These are phyloP conservation scores for Xerocomellus dryophilus DNA, from an alignment of 768 basidiomycete genomes.

Conservation along the genomic window DNA sequence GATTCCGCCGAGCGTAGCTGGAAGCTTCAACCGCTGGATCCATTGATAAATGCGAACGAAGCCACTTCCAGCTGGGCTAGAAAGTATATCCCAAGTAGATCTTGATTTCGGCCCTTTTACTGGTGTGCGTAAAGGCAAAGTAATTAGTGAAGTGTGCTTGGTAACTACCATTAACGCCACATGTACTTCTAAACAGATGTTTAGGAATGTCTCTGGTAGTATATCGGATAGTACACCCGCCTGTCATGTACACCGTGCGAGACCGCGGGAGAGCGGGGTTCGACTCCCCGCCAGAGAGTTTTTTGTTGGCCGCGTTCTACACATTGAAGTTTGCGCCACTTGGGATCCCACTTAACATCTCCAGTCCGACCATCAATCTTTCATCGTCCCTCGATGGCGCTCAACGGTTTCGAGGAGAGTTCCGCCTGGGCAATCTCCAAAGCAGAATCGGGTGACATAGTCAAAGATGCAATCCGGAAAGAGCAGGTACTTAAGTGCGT, in stretches of 20 bases:
- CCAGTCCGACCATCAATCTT: background rate
- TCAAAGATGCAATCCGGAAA: conserved; percentile 74
- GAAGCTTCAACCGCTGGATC: conserved; percentile 60
- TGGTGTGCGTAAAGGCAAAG: background rate
- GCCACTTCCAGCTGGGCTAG: conserved; percentile 69
- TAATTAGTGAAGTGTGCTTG: background rate
- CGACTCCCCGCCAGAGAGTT: conserved; percentile 47
- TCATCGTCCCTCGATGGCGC: conserved; percentile 39
- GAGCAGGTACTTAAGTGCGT: conserved; percentile 75
- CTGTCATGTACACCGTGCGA: conserved; percentile 32
- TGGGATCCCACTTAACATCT: background rate
- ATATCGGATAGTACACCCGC: conserved; percentile 54
- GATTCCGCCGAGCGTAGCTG: conserved; percentile 40
- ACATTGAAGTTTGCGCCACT: no score
- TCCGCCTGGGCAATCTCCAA: conserved; percentile 50
- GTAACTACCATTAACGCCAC: background rate
- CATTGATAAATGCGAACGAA: conserved; percentile 64
- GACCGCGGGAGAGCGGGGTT: conserved; percentile 43
- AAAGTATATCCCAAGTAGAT: conserved; percentile 46
- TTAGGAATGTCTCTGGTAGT: conserved; percentile 38
- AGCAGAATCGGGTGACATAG: conserved; percentile 53
- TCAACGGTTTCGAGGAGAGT: conserved; percentile 40
- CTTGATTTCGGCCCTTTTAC: conserved; percentile 6
- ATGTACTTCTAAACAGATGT: background rate
- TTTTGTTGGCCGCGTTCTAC: background rate